phyloP scores from a whole-genome alignment of 2,329 filamentous ascomycete genomes.

The Fusarium nygamai region DNA sequence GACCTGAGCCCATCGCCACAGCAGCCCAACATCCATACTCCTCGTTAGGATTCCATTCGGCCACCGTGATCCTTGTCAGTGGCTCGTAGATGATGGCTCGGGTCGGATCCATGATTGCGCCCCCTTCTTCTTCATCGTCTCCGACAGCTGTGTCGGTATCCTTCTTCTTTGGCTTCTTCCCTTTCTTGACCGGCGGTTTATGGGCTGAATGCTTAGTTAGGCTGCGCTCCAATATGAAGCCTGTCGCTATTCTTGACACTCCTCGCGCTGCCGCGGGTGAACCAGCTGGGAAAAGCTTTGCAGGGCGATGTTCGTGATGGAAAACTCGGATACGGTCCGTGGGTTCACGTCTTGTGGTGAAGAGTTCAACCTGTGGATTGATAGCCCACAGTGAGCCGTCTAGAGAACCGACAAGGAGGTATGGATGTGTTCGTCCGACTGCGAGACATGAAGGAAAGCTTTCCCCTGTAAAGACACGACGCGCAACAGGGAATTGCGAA shows the following conservation, averaged over 20 bases:
- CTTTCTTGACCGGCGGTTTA: conserved; percentile 51
- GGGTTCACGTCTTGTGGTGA: conserved; percentile 47
- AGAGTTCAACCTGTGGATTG: conserved; percentile 52
- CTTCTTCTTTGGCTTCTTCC: conserved; percentile 50
- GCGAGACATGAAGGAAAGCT: conserved; percentile 62
- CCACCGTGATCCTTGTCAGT: conserved; percentile 67
- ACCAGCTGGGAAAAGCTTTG: conserved; percentile 42
- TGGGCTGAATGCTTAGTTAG: conserved; percentile 55
- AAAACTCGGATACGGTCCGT: conserved; percentile 55
- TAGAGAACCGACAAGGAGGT: conserved; percentile 61
- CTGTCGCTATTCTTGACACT: conserved; percentile 61
- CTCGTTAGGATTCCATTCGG: conserved; percentile 75
- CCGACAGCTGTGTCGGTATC: conserved; percentile 47
- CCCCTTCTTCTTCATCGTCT: conserved; percentile 49
- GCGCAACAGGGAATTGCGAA: conserved; percentile 62
- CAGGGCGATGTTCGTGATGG: conserved; percentile 63
- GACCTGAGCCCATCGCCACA: conserved; percentile 71
- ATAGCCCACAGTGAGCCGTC: conserved; percentile 64
- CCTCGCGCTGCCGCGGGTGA: conserved; percentile 52
- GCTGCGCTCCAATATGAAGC: conserved; percentile 62
- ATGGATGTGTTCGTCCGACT: conserved; percentile 62
- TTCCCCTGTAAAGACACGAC: conserved; percentile 61
- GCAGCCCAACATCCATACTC: conserved; percentile 75
- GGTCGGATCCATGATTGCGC: conserved; percentile 49
- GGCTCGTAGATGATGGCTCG: conserved; percentile 68